These are phyloP conservation scores for Diaporthe sp. DNA, from an alignment of 2,329 filamentous ascomycete genomes.

Conservation along the genomic window DNA sequence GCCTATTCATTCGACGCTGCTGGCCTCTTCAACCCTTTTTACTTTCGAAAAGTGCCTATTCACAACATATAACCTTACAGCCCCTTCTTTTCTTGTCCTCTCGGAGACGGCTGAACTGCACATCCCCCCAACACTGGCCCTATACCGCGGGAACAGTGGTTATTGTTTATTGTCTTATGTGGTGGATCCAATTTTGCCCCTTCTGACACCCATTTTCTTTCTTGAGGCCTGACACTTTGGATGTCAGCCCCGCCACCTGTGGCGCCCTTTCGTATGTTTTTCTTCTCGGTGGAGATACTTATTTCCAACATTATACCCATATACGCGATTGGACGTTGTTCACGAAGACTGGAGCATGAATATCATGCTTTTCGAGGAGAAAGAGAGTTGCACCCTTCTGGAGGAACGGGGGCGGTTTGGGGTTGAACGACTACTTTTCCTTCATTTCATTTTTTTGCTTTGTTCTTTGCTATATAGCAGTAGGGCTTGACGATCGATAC, in stretches of 20 bases:
- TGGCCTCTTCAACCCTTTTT: conserved; percentile 18
- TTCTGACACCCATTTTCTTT: neutral
- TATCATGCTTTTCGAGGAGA: neutral
- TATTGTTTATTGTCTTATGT: conserved; percentile 42
- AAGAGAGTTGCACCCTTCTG: neutral
- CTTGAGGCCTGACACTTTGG: conserved; percentile 15
- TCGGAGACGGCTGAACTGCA: conserved; percentile 20
- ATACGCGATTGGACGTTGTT: conserved; percentile 31
- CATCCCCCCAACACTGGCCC: conserved; percentile 31
- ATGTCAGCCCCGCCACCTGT: conserved; percentile 26
- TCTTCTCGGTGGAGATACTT: conserved; percentile 33
- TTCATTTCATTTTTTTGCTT: neutral
- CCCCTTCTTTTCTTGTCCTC: neutral
- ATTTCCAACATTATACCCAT: conserved; percentile 33
- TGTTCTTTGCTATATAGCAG: conserved; percentile 6
- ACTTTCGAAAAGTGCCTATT: conserved; percentile 36
- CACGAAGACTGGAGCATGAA: conserved; percentile 34
- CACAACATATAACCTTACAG: conserved; percentile 31
- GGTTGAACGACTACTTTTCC: neutral
- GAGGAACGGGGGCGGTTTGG: neutral
- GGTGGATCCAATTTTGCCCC: conserved; percentile 21
- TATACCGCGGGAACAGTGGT: conserved; percentile 22
- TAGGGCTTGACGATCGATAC: conserved; percentile 19
- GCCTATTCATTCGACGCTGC: conserved; percentile 34
- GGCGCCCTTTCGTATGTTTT: conserved; percentile 6